A percentile compares a stretch with the other conserved stretches of the same genome.
phyloP scores from a whole-genome alignment of 2,329 filamentous ascomycete species.

The Lasiodiplodia theobromae region DNA sequence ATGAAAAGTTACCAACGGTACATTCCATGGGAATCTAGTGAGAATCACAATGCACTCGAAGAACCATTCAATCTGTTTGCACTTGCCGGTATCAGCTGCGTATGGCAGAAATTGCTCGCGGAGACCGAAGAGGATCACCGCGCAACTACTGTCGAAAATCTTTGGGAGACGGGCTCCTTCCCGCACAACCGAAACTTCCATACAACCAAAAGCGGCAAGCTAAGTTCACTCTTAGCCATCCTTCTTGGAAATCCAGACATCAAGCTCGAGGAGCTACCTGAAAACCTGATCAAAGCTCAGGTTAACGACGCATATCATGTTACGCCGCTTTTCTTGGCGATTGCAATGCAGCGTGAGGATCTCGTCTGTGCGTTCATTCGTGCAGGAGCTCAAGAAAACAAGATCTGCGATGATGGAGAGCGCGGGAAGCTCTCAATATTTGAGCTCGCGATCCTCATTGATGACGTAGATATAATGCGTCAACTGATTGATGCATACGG shows the following conservation, averaged over 20 bases:
- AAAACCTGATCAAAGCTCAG: background rate
- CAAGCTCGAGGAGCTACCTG: background rate
- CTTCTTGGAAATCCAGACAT: background rate
- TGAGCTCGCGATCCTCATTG: background rate
- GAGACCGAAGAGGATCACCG: background rate
- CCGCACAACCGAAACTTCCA: background rate
- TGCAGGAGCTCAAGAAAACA: background rate
- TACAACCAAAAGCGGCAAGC: too few relatives aligned
- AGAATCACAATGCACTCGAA: background rate
- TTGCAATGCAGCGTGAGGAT: background rate
- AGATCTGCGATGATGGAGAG: background rate
- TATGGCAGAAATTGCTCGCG: background rate
- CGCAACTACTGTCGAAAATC: background rate
- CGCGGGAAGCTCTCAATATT: background rate
- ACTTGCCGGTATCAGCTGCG: background rate
- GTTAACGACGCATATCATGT: background rate
- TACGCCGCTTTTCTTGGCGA: background rate
- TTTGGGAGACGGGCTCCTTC: background rate
- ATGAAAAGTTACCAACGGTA: too few relatives aligned
- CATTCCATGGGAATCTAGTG: too few relatives aligned
- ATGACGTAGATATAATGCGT: background rate
- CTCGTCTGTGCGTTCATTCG: background rate
- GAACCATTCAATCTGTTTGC: background rate
- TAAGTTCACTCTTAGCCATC: background rate
- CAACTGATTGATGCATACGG: background rate